Conservation (phyloP, 2,329 filamentous ascomycete genomes). For the Trichoderma oligosporum region DNA sequence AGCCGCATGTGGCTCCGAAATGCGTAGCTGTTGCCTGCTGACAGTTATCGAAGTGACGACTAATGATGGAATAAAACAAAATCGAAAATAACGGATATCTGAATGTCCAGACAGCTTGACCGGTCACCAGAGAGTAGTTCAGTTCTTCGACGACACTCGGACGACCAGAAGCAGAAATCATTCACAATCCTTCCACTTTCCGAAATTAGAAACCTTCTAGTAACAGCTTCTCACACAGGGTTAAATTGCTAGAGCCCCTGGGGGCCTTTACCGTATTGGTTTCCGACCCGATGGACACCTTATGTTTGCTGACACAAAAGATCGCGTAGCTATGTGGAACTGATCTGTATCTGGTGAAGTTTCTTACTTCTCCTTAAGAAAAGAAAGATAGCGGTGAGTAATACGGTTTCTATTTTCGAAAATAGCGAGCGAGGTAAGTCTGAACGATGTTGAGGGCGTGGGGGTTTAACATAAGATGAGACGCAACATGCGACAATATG, state of each 20-base stretch:
- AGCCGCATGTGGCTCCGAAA: not conserved
- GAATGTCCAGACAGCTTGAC: not conserved
- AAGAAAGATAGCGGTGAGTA: not conserved
- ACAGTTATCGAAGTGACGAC: not conserved
- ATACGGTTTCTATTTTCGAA: conserved; percentile 5
- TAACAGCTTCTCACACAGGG: not conserved
- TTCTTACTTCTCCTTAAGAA: not conserved
- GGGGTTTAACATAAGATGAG: conserved; percentile 22
- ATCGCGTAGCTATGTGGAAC: not conserved
- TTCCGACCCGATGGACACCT: not conserved
- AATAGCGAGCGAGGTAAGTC: not conserved
- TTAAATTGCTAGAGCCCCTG: not conserved
- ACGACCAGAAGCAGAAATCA: not conserved
- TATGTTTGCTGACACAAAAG: conserved; percentile 23
- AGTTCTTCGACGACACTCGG: not conserved
- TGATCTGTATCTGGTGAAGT: not conserved
- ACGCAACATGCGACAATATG: conserved; percentile 23
- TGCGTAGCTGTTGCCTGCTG: not conserved
- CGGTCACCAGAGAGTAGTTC: not conserved
- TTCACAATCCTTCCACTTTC: not conserved
- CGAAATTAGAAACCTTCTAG: not conserved
- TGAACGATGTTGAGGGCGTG: conserved; percentile 18
- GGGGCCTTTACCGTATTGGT: conserved; percentile 5
- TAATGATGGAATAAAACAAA: not conserved
- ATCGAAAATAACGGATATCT: not conserved